Conservation (phyloP, 768 basidiomycete genomes). For the Exidia glandulosa region DNA sequence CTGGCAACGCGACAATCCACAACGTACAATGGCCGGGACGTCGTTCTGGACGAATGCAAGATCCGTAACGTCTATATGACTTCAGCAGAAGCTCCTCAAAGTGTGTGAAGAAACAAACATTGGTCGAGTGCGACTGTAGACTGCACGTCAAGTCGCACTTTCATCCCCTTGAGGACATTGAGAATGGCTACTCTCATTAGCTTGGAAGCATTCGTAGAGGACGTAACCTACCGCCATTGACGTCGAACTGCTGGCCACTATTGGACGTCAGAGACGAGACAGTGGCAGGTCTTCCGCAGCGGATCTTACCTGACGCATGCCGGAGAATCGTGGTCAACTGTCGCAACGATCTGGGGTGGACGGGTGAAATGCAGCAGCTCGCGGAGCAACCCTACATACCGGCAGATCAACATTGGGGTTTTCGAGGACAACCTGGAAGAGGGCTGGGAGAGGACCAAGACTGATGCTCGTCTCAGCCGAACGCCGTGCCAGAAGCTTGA, state of each 20-base stretch:
- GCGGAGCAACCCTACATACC: conserved; percentile 23
- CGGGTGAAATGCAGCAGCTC: not conserved
- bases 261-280: not conserved
- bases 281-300: conserved; percentile 5
- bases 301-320: conserved; percentile 44
- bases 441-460: conserved; percentile 44
- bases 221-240: too few species aligned
- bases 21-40: conserved; percentile 42
- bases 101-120: conserved; percentile 28
- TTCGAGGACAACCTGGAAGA: conserved; percentile 43
- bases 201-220: too few species aligned
- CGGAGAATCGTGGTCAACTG: conserved; percentile 39
- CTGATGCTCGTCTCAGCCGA: conserved; percentile 44
- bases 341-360: conserved; percentile 35
- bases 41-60: conserved; percentile 46
- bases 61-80: conserved; percentile 36
- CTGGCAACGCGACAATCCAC: not conserved
- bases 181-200: conserved; percentile 59
- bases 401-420: conserved; percentile 42
- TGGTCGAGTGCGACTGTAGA: conserved; percentile 52
- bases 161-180: conserved; percentile 45
- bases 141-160: conserved; percentile 46
- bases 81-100: conserved; percentile 1
- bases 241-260: conserved; percentile 59
- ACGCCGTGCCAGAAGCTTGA: conserved; percentile 39